Percentiles rank a stretch among this genome's conserved stretches.
These are phyloP conservation scores for Hippophae gyantsensis DNA, from an alignment of 306 rosid species.

Conservation along the genomic window DNA sequence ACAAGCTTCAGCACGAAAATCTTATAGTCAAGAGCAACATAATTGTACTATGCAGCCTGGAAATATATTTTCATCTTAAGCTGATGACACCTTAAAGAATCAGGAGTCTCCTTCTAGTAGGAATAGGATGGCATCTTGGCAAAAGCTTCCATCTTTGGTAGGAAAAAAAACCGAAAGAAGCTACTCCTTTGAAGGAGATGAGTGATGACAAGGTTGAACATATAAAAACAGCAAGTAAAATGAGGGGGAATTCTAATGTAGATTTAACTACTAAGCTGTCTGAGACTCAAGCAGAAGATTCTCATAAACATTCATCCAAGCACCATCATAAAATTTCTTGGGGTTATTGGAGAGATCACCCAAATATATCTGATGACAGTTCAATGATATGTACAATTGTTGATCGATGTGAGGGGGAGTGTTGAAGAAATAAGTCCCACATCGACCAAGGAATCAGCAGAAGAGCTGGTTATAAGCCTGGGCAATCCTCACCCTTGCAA, in stretches of 20 bases:
- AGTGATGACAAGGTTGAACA: constrained; percentile 46
- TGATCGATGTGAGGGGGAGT: too few relatives aligned
- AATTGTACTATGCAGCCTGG: constrained; percentile 25
- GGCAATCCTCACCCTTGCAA: too few relatives aligned
- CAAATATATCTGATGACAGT: constrained; percentile 47
- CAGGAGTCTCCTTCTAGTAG: constrained; percentile 52
- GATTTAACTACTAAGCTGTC: constrained; percentile 53
- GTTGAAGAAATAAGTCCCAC: too few relatives aligned
- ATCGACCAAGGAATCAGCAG: too few relatives aligned
- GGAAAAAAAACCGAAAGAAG: constrained; percentile 47
- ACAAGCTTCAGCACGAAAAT: constrained; percentile 56
- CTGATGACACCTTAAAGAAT: constrained; percentile 40
- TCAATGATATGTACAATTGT: too few relatives aligned
- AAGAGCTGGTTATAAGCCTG: too few relatives aligned
- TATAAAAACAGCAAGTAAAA: constrained; percentile 36
- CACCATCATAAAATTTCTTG: constrained; percentile 82
- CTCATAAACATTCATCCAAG: constrained; percentile 66
- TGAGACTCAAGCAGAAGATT: constrained; percentile 57
- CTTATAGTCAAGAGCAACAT: constrained; percentile 86
- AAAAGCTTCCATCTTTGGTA: constrained; percentile 63
- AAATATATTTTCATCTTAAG: constrained; percentile 27
- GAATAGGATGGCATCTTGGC: constrained; percentile 82
- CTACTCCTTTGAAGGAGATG: constrained; percentile 49
- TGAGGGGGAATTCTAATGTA: constrained; percentile 38
- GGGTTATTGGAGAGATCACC: constrained; percentile 92